These are phyloP conservation scores for Trametes elegans DNA, from an alignment of 768 basidiomycete species.

Conservation along the genomic window DNA sequence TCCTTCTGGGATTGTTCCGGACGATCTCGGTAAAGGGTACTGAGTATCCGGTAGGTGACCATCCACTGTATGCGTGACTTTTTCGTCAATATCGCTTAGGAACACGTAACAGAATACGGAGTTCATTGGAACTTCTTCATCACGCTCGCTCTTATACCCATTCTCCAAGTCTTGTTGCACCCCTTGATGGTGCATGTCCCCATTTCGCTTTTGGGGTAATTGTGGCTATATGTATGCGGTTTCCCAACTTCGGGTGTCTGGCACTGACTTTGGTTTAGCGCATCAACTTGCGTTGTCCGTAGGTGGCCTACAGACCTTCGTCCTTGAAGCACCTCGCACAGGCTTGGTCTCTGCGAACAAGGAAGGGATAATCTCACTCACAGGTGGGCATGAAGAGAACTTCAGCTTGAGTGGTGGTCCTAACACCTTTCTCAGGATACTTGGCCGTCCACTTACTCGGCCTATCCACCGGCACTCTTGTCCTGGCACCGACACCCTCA, in stretches of 20 bases:
- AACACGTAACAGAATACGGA: conserved; percentile 96
- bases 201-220: conserved; percentile 61
- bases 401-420: neutral
- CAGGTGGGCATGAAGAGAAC: conserved; percentile 42
- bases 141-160: conserved; percentile 78
- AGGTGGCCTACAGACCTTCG: conserved; percentile 57
- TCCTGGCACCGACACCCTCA: conserved; percentile 77
- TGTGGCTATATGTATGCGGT: conserved; percentile 52
- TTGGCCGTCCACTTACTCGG: conserved; percentile 88
- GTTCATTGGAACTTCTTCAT: conserved; percentile 99
- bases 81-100: conserved; percentile 42
- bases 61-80: neutral
- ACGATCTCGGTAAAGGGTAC: conserved; percentile 87
- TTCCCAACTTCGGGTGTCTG: neutral
- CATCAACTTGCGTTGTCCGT: conserved; percentile 68
- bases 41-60: conserved; percentile 81
- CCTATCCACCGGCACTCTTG: conserved; percentile 72
- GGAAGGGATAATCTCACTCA: conserved; percentile 83
- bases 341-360: conserved; percentile 79
- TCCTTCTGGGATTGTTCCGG: conserved; percentile 71
- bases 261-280: conserved; percentile 38
- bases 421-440: conserved; percentile 56
- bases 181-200: conserved; percentile 59
- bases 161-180: conserved; percentile 67
- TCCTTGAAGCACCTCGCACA: conserved; percentile 61